Base-by-base conservation (phyloP, 2,329 filamentous ascomycete species). In the Decorospora gaudefroyi region DNA sequence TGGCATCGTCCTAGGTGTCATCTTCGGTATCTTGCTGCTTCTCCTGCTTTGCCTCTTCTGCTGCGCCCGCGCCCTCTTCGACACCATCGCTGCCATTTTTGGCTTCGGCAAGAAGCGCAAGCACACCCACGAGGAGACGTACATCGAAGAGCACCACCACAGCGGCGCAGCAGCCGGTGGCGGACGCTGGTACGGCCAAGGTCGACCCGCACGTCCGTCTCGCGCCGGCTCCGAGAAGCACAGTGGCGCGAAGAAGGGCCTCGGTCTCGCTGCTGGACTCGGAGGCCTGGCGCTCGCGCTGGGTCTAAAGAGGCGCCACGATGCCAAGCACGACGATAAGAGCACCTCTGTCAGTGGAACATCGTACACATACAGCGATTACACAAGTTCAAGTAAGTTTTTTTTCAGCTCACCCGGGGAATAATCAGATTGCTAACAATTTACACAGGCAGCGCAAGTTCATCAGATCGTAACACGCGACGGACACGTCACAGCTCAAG, bases 21-120 rank as follows among this genome's bases (percentile, higher is more conserved):
- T 91, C 34, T 78, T 79, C 10, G 87, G 85, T 50, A 76, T 90
- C 23, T 70, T 78, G 27, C 74, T 91, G 2, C 79, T 91, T 15
- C 73, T 85, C 4, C 77, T 88, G 6, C 72, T 90, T 61, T 90
- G 86, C 76, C 84, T 88, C 73, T 90, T 83, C 78, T 88, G 86
- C 74, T 83, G 74, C 57, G 64, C 75, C 28, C 62, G 64, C 38
- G 66, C 65, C 3, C 72, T 85, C 29, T 86, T 83, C 78, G 76
- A 81, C 51, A 78, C 75, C 21, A 59, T 83, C 27, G 67, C 82
- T 35, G 80, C 79, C 34, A 67, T 87, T 55, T 81, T 88, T 53
- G 85, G 84, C 21, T 64, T 83, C 28, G 78, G 82, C 58, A 77
- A 75, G 57, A 69, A 73, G 53, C 56, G 57, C 39, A 71, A 70